Conservation (phyloP, 306 rosid genomes). For the Parietaria judaica region DNA sequence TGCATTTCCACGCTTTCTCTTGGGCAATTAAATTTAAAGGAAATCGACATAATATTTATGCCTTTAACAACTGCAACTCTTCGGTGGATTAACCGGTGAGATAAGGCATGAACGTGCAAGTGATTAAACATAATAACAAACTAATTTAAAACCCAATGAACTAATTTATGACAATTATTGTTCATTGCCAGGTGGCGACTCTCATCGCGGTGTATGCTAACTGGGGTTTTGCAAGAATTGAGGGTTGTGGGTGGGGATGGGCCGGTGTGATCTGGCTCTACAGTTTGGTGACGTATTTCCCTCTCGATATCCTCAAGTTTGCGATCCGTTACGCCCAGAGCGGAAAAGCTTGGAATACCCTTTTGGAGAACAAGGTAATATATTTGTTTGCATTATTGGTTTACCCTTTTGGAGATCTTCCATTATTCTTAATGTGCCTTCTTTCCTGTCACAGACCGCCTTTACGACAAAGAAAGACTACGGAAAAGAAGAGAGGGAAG, state of each 20-base stretch:
- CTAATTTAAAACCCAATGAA: background rate
- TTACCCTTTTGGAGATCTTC: background rate
- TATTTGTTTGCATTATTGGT: background rate
- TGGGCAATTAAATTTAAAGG: background rate
- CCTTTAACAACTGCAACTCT: background rate
- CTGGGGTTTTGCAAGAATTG: conserved; percentile 70
- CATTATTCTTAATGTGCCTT: conserved; percentile 7
- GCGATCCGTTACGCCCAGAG: conserved; percentile 73
- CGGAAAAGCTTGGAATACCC: conserved; percentile 95
- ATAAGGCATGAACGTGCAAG: background rate
- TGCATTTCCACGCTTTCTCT: background rate
- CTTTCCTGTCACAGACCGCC: conserved; percentile 61
- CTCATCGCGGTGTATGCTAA: conserved; percentile 78
- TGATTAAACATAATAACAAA: background rate
- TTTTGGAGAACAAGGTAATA: conserved; percentile 89
- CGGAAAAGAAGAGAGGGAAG: conserved; percentile 98
- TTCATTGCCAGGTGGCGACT: conserved; percentile 68
- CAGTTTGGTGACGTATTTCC: conserved; percentile 74
- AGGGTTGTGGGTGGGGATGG: conserved; percentile 98
- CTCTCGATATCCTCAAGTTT: conserved; percentile 83
- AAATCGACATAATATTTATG: background rate
- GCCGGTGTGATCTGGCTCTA: conserved; percentile 94
- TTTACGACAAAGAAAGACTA: conserved; percentile 97
- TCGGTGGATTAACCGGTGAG: background rate
- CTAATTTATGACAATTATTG: background rate